Evolutionary conservation across 345 rosid species (phyloP).

Genomic region (Gossypium thurberi): DNA sequence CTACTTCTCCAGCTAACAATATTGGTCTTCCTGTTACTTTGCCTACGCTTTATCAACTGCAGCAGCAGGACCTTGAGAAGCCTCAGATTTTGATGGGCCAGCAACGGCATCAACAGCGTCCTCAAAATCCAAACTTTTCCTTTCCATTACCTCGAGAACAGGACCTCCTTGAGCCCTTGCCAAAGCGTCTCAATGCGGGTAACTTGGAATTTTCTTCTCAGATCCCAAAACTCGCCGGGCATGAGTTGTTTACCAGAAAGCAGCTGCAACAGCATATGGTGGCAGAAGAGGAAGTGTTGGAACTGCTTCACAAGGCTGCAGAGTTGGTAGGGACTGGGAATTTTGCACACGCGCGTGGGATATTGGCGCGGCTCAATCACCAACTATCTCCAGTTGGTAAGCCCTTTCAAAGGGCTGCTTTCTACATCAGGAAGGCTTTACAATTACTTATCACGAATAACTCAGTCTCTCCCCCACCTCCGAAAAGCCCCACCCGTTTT

Average conservation of each 20-base stretch:
- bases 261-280: constrained; percentile 25
- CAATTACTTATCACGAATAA: constrained; percentile 35
- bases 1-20: constrained; percentile 18
- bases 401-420: constrained; percentile 52
- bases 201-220: constrained; percentile 25
- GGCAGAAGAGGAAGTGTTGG: constrained; percentile 29
- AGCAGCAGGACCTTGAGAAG: constrained; percentile 19
- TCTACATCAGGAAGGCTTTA: constrained; percentile 57
- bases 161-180: constrained; percentile 32
- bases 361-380: constrained; percentile 98
- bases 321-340: constrained; percentile 50
- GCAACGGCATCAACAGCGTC: constrained; percentile 28
- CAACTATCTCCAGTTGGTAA: constrained; percentile 52
- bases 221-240: constrained; percentile 18
- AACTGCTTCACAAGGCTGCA: constrained; percentile 46
- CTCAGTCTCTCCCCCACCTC: constrained; percentile 26
- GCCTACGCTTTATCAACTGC: constrained; percentile 26
- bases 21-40: constrained; percentile 18
- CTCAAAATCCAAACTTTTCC: constrained; percentile 30
- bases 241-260: too few species aligned
- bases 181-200: constrained; percentile 37
- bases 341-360: constrained; percentile 69
- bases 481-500: constrained; percentile 27
- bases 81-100: constrained; percentile 28
- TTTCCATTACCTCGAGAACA: constrained; percentile 28